Evolutionary conservation across 2,329 filamentous ascomycete species (phyloP).

Genomic region (Aspergillus neotritici): DNA sequence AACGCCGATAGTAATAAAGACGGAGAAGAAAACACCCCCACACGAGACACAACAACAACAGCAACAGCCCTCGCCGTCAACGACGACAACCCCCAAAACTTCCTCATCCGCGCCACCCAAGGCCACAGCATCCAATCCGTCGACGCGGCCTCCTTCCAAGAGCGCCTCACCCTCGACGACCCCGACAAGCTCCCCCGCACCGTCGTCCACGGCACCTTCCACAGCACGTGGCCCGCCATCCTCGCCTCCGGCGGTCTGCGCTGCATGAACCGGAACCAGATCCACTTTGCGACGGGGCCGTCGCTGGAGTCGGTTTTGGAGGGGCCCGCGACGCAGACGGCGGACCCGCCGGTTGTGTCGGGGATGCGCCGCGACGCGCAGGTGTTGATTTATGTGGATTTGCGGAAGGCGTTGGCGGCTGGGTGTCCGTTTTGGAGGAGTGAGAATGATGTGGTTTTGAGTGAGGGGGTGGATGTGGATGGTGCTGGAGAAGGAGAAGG

Average conservation of each 20-base stretch:
- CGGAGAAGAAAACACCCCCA: constrained; percentile 19
- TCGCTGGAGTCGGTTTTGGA: constrained; percentile 41
- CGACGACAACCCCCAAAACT: constrained; percentile 61
- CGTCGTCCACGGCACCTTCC: constrained; percentile 86
- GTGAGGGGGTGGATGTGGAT: constrained; percentile 45
- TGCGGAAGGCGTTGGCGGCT: constrained; percentile 58
- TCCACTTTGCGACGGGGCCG: constrained; percentile 79
- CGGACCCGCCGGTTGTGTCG: constrained; percentile 53
- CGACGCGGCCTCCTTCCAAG: constrained; percentile 65
- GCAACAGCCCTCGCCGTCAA: constrained; percentile 33
- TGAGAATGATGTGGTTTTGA: constrained; percentile 69
- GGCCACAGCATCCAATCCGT: constrained; percentile 76
- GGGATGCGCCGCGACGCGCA: constrained; percentile 77
- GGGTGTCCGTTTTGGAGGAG: constrained; percentile 69
- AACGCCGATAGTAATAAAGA: constrained; percentile 18
- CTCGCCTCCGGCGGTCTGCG: constrained; percentile 69
- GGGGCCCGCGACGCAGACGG: constrained; percentile 13
- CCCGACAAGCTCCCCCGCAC: constrained; percentile 51
- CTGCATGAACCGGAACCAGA: constrained; percentile 77
- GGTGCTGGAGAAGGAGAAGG: constrained; percentile 42
- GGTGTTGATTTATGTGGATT: constrained; percentile 70
- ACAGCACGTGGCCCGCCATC: constrained; percentile 71
- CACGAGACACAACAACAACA: not conserved
- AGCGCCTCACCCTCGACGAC: constrained; percentile 57
- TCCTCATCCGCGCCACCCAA: constrained; percentile 90